These are phyloP conservation scores for Sutorius eximius DNA, from an alignment of 1,284 basidiomycete species.

Conservation along the genomic window DNA sequence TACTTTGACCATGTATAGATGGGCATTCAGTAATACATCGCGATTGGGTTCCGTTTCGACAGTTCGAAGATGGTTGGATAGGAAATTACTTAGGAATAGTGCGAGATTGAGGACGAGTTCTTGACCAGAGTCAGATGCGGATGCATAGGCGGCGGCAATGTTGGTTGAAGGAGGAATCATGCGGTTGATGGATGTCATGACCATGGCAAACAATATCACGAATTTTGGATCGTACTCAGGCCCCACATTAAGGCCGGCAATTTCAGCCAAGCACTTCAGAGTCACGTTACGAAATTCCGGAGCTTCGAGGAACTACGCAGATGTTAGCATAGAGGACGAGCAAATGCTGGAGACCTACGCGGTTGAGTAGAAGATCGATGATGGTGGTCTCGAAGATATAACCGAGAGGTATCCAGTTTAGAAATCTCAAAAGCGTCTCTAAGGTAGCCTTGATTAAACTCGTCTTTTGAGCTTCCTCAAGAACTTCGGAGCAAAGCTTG, in stretches of 20 bases:
- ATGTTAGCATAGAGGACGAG: slow-evolving; percentile 11
- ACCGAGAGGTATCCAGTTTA: slow-evolving; percentile 99
- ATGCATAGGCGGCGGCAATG: slow-evolving; percentile 90
- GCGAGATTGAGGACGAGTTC: slow-evolving; percentile 97
- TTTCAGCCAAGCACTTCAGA: slow-evolving; percentile 97
- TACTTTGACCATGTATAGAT: slow-evolving; percentile 98
- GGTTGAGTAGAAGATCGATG: slow-evolving; percentile 89
- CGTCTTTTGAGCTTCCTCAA: slow-evolving; percentile 97
- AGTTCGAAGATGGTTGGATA: slow-evolving; percentile 87
- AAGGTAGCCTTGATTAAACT: slow-evolving; percentile 94
- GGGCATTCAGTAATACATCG: slow-evolving; percentile 93
- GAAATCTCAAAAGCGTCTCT: slow-evolving; percentile 93
- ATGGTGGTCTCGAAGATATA: slow-evolving; percentile 99
- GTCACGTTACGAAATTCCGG: slow-evolving; percentile 98
- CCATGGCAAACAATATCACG: slow-evolving; percentile 95
- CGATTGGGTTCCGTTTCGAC: slow-evolving; percentile 92
- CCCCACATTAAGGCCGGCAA: slow-evolving; percentile 92
- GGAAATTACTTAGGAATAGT: slow-evolving; percentile 96
- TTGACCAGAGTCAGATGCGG: slow-evolving; percentile 91
- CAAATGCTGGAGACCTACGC: slow-evolving; percentile 54
- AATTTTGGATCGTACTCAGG: slow-evolving; percentile 99
- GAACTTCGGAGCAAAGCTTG: slow-evolving; percentile 92
- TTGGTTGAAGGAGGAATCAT: slow-evolving; percentile 98
- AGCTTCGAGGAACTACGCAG: slow-evolving; percentile 88
- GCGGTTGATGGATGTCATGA: slow-evolving; percentile 95